These are phyloP conservation scores for Agroathelia rolfsii DNA, from an alignment of 1,284 basidiomycete species.

Conservation along the genomic window DNA sequence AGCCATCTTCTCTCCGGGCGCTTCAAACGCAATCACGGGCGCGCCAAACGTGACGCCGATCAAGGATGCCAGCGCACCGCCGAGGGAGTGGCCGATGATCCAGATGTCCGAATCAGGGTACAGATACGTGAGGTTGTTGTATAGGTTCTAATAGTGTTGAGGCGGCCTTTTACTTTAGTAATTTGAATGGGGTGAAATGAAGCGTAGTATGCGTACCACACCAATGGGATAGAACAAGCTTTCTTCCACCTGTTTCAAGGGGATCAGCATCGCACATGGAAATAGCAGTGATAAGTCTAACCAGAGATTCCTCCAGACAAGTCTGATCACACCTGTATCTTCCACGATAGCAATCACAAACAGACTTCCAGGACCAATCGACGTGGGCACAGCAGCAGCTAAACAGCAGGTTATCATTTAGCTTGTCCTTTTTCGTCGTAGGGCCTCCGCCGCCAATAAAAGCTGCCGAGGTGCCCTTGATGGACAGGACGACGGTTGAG, in stretches of 20 bases:
- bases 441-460: conserved; percentile 76
- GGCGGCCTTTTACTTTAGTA: neutral
- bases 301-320: conserved; percentile 74
- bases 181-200: conserved; percentile 1
- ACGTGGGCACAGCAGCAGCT: conserved; percentile 95
- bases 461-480: conserved; percentile 89
- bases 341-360: conserved; percentile 85
- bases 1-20: conserved; percentile 86
- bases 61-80: conserved; percentile 48
- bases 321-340: conserved; percentile 77
- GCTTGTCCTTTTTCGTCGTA: conserved; percentile 84
- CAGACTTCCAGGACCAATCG: conserved; percentile 91
- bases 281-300: too few species aligned
- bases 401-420: conserved; percentile 95
- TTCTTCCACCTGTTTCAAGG: too few species aligned
- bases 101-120: conserved; percentile 92
- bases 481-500: conserved; percentile 77
- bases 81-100: conserved; percentile 80
- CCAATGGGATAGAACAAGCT: conserved; percentile 85
- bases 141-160: conserved; percentile 72
- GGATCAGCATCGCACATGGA: too few species aligned
- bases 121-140: conserved; percentile 89
- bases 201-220: conserved; percentile 37
- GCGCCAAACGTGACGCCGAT: conserved; percentile 88
- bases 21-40: conserved; percentile 84